Evolutionary conservation across 352 stramenopile species (phyloP).

Genomic region (Phytophthora capsici): DNA sequence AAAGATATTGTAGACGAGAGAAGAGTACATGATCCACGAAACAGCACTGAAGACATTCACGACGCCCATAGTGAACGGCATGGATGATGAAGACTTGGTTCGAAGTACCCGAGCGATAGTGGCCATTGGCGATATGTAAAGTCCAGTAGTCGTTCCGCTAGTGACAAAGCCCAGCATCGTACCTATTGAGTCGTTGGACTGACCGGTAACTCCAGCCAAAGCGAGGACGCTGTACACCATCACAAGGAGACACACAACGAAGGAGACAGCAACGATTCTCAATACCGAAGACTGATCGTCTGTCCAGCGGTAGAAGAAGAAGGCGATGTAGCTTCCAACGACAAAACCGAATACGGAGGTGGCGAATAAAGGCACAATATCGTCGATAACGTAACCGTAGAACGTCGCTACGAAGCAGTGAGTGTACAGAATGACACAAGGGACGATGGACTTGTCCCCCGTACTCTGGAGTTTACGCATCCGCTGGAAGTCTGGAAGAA

Average conservation of each 20-base stretch:
- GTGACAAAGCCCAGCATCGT: conserved; percentile 47
- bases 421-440: conserved; percentile 24
- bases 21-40: conserved; percentile 5
- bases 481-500: conserved; percentile 32
- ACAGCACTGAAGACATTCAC: conserved; percentile 23
- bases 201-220: conserved; percentile 20
- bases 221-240: conserved; percentile 37
- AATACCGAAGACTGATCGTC: conserved; percentile 2
- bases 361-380: conserved; percentile 28
- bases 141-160: conserved; percentile 45
- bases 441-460: conserved; percentile 30
- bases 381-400: conserved; percentile 24
- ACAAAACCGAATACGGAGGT: conserved; percentile 25
- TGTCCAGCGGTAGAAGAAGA: conserved; percentile 25
- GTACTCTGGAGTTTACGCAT: conserved; percentile 30
- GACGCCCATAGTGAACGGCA: conserved; percentile 29
- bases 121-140: conserved; percentile 61
- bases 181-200: conserved; percentile 23
- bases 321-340: conserved; percentile 9
- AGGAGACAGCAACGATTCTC: not conserved
- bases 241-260: conserved; percentile 13
- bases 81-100: conserved; percentile 28
- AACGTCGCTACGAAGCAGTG: conserved; percentile 31
- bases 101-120: conserved; percentile 37
- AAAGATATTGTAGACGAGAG: conserved; percentile 23